Conservation (phyloP, 306 rosid species). For the Sechiopsis laciniata region DNA sequence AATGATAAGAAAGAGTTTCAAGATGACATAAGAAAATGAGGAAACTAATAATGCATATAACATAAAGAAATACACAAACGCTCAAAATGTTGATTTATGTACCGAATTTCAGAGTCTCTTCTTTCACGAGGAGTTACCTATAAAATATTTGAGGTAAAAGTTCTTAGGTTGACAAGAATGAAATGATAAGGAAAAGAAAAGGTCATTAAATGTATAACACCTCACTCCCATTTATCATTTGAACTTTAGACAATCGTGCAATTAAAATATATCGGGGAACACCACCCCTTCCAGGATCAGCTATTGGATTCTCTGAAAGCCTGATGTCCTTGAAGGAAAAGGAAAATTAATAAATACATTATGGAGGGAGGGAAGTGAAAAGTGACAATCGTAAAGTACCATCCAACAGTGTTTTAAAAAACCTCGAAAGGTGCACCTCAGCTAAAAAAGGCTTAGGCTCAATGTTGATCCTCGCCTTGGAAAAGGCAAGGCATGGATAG, state of each 20-base stretch:
- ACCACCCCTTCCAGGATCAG: conserved; percentile 69
- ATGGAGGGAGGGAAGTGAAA: conserved; percentile 14
- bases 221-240: conserved; percentile 84
- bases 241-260: conserved; percentile 67
- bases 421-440: too few species aligned
- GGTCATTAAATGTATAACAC: conserved; percentile 33
- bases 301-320: conserved; percentile 78
- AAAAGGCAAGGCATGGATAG: too few species aligned
- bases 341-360: conserved; percentile 28
- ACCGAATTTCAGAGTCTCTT: conserved; percentile 96
- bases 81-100: conserved; percentile 16
- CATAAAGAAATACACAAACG: neutral
- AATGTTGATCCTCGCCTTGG: too few species aligned
- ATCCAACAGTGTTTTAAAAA: too few species aligned
- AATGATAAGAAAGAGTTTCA: neutral
- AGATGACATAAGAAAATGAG: too few species aligned
- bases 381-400: neutral
- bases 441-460: too few species aligned
- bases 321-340: conserved; percentile 56
- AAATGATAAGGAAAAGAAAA: conserved; percentile 18
- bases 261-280: conserved; percentile 70
- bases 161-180: conserved; percentile 15
- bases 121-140: conserved; percentile 80
- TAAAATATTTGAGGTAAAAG: conserved; percentile 26
- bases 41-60: neutral